phyloP scores from a whole-genome alignment of 73 alveolate genomes.

The Vitrella brassicaformis region DNA sequence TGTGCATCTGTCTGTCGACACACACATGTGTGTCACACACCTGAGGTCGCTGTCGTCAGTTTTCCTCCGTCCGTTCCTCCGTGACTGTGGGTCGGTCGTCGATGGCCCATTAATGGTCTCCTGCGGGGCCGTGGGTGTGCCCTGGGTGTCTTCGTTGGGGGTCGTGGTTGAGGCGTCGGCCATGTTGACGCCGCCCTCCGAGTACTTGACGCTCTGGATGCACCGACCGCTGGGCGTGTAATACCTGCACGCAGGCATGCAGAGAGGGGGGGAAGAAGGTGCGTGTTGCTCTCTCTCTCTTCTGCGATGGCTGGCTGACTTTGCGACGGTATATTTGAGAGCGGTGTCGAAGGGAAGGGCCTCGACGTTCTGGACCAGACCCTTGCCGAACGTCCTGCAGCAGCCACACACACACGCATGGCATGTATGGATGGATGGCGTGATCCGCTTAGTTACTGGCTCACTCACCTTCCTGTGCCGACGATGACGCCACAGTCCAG shows the following conservation, averaged over 20 bases:
- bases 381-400: neutral
- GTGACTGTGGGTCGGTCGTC: no score
- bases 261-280: neutral
- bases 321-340: neutral
- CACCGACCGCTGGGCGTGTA: neutral
- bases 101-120: no score
- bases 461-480: neutral
- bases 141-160: no score
- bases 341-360: neutral
- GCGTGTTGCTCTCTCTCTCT: neutral
- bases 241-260: neutral
- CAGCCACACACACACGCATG: no score
- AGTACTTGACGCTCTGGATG: neutral
- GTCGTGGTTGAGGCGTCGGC: neutral
- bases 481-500: neutral
- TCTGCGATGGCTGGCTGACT: neutral
- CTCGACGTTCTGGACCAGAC: neutral
- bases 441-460: no score
- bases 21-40: no score
- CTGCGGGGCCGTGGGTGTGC: no score
- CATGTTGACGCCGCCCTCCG: neutral
- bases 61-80: no score
- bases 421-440: no score
- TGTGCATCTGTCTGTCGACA: no score
- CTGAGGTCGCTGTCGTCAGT: no score